Conservation (phyloP, 2,329 filamentous ascomycete species). For the Teratosphaeriaceae sp. region DNA sequence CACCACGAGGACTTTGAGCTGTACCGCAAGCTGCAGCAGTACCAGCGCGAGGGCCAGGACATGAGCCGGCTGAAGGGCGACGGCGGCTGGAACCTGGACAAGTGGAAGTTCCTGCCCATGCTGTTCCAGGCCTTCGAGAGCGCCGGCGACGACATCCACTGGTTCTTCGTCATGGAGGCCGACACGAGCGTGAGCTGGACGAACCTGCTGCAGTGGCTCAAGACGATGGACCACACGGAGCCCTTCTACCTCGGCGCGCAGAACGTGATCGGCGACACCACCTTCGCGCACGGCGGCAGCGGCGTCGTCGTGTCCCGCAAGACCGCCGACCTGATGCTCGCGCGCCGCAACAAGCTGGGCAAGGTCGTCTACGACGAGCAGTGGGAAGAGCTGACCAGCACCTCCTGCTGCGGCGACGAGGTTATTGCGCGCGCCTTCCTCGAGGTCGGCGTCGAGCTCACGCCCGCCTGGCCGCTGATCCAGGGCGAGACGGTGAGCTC, state of each 20-base stretch:
- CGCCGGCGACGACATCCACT: slow-evolving; percentile 41
- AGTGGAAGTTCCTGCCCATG: slow-evolving; percentile 53
- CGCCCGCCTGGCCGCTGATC: slow-evolving; percentile 37
- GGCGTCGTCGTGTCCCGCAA: slow-evolving; percentile 40
- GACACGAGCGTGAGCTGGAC: slow-evolving; percentile 47
- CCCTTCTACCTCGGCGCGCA: slow-evolving; percentile 45
- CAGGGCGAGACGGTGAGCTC: slow-evolving; percentile 38
- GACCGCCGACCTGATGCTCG: slow-evolving; percentile 29
- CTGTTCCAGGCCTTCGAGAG: slow-evolving; percentile 44
- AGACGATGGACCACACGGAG: slow-evolving; percentile 40
- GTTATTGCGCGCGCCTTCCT: slow-evolving; percentile 45
- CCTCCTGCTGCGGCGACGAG: slow-evolving; percentile 51
- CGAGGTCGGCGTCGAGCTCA: slow-evolving; percentile 40
- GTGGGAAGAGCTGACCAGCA: slow-evolving; percentile 38
- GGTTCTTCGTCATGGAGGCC: slow-evolving; percentile 52
- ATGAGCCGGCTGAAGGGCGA: slow-evolving; percentile 24
- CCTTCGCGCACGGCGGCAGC: slow-evolving; percentile 38
- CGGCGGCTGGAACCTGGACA: slow-evolving; percentile 49
- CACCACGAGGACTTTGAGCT: slow-evolving; percentile 29
- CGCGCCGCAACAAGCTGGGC: slow-evolving; percentile 36
- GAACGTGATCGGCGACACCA: slow-evolving; percentile 30
- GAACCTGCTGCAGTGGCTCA: slow-evolving; percentile 43
- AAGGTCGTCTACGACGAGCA: slow-evolving; percentile 26
- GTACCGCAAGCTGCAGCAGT: slow-evolving; percentile 27
- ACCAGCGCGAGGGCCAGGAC: slow-evolving; percentile 26